Percentiles rank a stretch among this genome's conserved stretches.
Conservation (phyloP, 176 grass and related monocot genomes). For the Musa itinerans region DNA sequence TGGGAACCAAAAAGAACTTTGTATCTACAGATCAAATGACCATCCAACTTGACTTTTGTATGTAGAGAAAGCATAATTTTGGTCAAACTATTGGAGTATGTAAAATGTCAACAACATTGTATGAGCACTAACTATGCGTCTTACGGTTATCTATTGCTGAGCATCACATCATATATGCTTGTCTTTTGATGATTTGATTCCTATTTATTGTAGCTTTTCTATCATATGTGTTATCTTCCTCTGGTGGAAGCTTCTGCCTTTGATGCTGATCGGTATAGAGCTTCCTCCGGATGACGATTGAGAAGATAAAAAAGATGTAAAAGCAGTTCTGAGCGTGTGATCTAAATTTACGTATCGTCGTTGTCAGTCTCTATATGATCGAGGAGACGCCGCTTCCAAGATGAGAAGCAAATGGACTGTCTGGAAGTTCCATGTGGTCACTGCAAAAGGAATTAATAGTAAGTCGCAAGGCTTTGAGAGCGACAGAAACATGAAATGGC, state of each 20-base stretch:
- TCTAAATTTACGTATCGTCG: background rate
- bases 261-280: background rate
- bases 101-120: background rate
- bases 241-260: background rate
- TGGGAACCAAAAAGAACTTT: no score
- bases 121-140: background rate
- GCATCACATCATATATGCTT: no score
- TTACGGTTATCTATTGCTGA: background rate
- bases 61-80: no score
- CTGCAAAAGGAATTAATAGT: constrained; percentile 5
- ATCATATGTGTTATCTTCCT: background rate
- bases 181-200: background rate
- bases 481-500: background rate
- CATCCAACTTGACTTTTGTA: no score
- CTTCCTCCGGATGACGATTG: background rate
- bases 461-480: no score
- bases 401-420: constrained; percentile 11
- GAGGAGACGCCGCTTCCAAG: background rate
- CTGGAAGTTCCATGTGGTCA: constrained; percentile 16
- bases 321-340: background rate
- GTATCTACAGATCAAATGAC: no score
- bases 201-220: constrained; percentile 2
- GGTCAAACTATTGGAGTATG: background rate
- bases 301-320: background rate
- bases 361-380: background rate